phyloP scores from a whole-genome alignment of 192 early-diverging fungal genomes.

The Linderina pennispora region DNA sequence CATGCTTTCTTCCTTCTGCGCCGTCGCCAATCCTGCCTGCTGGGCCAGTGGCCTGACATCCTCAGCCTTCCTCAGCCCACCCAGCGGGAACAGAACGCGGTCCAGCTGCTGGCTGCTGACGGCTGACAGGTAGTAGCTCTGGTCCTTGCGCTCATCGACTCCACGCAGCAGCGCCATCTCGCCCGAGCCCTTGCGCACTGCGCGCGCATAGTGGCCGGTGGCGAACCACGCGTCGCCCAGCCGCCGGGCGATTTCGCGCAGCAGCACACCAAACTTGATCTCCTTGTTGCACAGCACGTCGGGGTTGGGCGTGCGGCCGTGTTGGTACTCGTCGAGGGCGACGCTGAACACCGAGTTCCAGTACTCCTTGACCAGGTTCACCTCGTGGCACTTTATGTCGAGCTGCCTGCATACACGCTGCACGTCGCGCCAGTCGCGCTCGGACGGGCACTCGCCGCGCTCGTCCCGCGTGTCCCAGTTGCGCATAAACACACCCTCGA shows the following conservation, averaged over 20 bases:
- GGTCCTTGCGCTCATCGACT: constrained; percentile 76
- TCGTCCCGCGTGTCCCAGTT: constrained; percentile 93
- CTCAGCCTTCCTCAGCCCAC: constrained; percentile 55
- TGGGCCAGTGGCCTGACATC: constrained; percentile 68
- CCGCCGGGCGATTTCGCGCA: constrained; percentile 41
- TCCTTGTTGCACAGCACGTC: constrained; percentile 84
- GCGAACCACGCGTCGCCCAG: constrained; percentile 47
- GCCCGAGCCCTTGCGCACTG: not conserved
- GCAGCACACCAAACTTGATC: constrained; percentile 91
- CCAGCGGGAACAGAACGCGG: constrained; percentile 77
- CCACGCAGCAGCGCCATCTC: constrained; percentile 26
- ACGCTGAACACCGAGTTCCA: constrained; percentile 86
- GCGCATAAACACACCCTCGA: constrained; percentile 85
- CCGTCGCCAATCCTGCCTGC: constrained; percentile 49
- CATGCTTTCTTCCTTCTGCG: constrained; percentile 82
- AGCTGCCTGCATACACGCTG: constrained; percentile 63
- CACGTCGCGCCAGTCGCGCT: constrained; percentile 73
- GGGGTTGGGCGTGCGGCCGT: constrained; percentile 83
- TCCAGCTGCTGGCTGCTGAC: constrained; percentile 27
- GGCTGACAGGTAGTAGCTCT: constrained; percentile 86
- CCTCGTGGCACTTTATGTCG: constrained; percentile 53
- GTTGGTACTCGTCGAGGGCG: constrained; percentile 64
- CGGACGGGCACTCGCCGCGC: constrained; percentile 64
- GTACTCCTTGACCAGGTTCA: constrained; percentile 84
- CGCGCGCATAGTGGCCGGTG: constrained; percentile 58